phyloP scores from a whole-genome alignment of 2,329 filamentous ascomycete genomes.

The Ceratocystis destructans region DNA sequence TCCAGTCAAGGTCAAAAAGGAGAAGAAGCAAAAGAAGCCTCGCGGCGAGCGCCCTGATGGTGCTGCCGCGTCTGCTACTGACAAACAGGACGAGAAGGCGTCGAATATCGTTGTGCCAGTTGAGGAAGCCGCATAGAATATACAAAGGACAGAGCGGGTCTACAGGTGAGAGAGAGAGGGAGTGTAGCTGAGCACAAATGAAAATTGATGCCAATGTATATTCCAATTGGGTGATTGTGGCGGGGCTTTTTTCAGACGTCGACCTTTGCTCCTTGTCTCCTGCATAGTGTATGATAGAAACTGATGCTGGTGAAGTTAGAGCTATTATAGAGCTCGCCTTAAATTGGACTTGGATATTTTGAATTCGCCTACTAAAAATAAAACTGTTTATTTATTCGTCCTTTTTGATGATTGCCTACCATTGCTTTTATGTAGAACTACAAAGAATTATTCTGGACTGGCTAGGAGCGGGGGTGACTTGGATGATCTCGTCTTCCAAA shows the following conservation, averaged over 20 bases:
- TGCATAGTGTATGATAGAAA: too few relatives aligned
- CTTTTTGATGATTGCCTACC: too few relatives aligned
- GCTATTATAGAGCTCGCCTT: too few relatives aligned
- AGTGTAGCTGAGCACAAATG: background rate
- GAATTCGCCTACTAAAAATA: too few relatives aligned
- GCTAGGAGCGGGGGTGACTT: too few relatives aligned
- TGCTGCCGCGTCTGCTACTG: constrained; percentile 35
- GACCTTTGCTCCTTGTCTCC: too few relatives aligned
- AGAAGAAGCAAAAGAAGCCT: constrained; percentile 59
- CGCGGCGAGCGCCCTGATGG: constrained; percentile 42
- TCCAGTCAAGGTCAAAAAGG: constrained; percentile 47
- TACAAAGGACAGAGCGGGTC: background rate
- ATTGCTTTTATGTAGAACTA: too few relatives aligned
- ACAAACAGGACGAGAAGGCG: constrained; percentile 10
- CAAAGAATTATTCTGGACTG: too few relatives aligned
- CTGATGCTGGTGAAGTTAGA: too few relatives aligned
- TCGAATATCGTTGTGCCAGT: constrained; percentile 16
- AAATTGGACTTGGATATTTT: too few relatives aligned
- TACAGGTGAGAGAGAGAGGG: background rate
- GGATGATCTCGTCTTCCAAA: too few relatives aligned
- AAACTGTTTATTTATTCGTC: too few relatives aligned
- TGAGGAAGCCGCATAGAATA: constrained; percentile 11
- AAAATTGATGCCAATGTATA: background rate
- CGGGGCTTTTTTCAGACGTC: background rate
- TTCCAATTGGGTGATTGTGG: background rate